phyloP scores from a whole-genome alignment of 2,329 filamentous ascomycete genomes.

The Coniella vitis region DNA sequence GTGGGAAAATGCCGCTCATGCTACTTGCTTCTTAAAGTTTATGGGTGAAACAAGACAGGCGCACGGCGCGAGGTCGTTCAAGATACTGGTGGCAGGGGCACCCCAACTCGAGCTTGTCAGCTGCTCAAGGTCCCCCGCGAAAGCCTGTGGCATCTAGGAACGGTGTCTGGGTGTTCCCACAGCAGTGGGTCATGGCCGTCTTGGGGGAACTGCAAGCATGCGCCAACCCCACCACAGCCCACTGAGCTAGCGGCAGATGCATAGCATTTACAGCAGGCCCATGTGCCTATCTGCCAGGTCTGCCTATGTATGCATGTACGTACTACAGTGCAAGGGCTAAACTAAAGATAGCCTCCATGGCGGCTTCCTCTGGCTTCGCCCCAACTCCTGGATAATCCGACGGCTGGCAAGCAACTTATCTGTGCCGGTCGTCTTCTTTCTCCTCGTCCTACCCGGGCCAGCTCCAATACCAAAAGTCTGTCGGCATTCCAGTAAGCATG shows the following conservation, averaged over 20 bases:
- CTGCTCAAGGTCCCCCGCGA: neutral
- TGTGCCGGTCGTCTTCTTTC: neutral
- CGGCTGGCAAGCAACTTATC: neutral
- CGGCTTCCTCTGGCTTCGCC: neutral
- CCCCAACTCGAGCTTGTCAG: neutral
- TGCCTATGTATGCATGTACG: no score
- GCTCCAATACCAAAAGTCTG: neutral
- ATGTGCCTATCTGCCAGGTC: no score
- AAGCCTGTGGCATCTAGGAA: no score
- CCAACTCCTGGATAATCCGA: neutral
- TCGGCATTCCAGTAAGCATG: constrained; percentile 19
- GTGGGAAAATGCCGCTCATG: no score
- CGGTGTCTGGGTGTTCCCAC: no score
- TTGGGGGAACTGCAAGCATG: no score
- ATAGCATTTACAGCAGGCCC: no score
- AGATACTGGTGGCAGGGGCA: neutral
- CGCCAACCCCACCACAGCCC: no score
- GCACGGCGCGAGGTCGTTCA: neutral
- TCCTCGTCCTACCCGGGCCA: neutral
- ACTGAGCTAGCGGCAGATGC: no score
- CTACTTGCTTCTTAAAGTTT: neutral
- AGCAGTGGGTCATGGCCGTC: no score
- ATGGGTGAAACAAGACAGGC: neutral
- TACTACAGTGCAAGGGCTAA: no score
- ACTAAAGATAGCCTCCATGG: constrained; percentile 2